A percentile compares a stretch with the other conserved stretches of the same genome.
These are phyloP conservation scores for Boletus fagicola DNA, from an alignment of 768 basidiomycete genomes.

Conservation along the genomic window DNA sequence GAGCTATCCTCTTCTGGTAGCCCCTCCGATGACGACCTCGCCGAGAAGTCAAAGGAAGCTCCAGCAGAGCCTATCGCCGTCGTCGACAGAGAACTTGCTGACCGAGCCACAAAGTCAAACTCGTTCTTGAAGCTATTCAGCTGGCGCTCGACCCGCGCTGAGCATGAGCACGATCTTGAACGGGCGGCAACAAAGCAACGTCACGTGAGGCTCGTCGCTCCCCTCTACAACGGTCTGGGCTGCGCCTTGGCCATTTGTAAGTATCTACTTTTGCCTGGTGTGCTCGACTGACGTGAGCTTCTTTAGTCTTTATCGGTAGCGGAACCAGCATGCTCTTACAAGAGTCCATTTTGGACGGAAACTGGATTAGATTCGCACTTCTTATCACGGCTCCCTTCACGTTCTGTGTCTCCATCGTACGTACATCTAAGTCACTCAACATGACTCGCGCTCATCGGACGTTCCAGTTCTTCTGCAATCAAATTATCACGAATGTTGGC, in stretches of 20 bases:
- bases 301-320: constrained; percentile 64
- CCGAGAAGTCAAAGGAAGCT: constrained; percentile 41
- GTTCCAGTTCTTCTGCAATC: constrained; percentile 68
- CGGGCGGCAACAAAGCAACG: constrained; percentile 42
- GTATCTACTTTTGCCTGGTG: background rate
- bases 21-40: constrained; percentile 54
- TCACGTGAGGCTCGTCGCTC: constrained; percentile 63
- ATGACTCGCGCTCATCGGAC: background rate
- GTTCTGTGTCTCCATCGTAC: constrained; percentile 71
- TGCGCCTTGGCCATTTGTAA: constrained; percentile 67
- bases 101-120: background rate
- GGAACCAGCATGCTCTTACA: constrained; percentile 58
- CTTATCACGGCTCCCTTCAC: constrained; percentile 66
- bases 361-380: constrained; percentile 63
- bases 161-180: constrained; percentile 47
- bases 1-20: constrained; percentile 45
- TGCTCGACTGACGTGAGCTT: constrained; percentile 3
- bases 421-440: constrained; percentile 21
- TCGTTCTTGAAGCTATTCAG: constrained; percentile 30
- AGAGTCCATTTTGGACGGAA: constrained; percentile 67
- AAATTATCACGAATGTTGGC: constrained; percentile 61
- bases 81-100: background rate
- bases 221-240: constrained; percentile 70
- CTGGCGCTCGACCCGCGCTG: constrained; percentile 49
- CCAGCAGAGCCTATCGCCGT: constrained; percentile 14